These are phyloP conservation scores for Penicillium diatomitis DNA, from an alignment of 495 filamentous ascomycete species.

Conservation along the genomic window DNA sequence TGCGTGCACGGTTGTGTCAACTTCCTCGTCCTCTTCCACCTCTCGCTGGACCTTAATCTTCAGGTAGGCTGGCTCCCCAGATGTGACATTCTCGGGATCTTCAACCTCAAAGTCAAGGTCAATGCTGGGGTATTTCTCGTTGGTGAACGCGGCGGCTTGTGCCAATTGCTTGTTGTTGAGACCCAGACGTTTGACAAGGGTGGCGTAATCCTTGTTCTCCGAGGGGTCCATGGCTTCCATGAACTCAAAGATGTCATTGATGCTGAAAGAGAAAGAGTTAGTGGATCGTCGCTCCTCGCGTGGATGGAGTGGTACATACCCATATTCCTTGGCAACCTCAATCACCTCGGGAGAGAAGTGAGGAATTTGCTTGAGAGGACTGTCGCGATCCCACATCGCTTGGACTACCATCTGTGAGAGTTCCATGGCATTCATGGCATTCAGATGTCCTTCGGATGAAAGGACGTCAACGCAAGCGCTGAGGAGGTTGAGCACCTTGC, in stretches of 20 bases:
- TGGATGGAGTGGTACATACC: constrained; percentile 43
- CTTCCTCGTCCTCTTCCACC: constrained; percentile 64
- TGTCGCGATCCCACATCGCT: constrained; percentile 98
- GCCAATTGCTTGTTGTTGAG: constrained; percentile 74
- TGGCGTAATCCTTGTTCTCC: constrained; percentile 70
- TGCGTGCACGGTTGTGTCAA: constrained; percentile 81
- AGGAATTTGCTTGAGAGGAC: constrained; percentile 93
- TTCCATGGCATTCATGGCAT: constrained; percentile 98
- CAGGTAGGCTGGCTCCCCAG: constrained; percentile 74
- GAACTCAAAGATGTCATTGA: constrained; percentile 93
- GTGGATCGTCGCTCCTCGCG: constrained; percentile 24
- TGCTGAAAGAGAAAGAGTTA: constrained; percentile 24
- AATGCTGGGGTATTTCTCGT: constrained; percentile 88
- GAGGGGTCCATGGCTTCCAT: constrained; percentile 97
- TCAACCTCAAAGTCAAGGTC: constrained; percentile 82
- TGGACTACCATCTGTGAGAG: constrained; percentile 99
- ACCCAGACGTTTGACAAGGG: constrained; percentile 64
- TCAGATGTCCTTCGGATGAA: constrained; percentile 90
- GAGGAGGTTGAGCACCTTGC: constrained; percentile 77
- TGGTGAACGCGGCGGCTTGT: constrained; percentile 93
- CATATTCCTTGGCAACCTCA: constrained; percentile 69
- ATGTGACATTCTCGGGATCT: constrained; percentile 67
- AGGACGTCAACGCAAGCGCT: constrained; percentile 92
- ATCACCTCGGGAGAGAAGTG: constrained; percentile 81
- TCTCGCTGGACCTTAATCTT: constrained; percentile 83